phyloP scores from a whole-genome alignment of 2,329 filamentous ascomycete species.

The Teratosphaeria epicoccoides region DNA sequence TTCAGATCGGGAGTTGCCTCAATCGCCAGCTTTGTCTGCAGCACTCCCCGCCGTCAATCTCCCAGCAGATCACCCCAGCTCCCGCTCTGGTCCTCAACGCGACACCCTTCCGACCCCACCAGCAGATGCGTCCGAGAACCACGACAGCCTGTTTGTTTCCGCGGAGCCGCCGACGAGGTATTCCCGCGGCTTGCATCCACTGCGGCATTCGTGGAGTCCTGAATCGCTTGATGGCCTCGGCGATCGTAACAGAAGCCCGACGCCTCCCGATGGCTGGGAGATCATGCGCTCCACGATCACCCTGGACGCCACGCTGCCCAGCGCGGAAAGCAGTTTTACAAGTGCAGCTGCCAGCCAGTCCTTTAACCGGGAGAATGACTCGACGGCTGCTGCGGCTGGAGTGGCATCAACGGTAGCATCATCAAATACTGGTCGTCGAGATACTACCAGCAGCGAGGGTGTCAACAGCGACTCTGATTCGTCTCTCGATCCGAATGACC shows the following conservation, averaged over 20 bases:
- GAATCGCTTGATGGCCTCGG: constrained; percentile 59
- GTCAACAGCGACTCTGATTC: constrained; percentile 33
- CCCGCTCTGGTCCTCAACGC: neutral
- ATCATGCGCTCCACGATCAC: constrained; percentile 69
- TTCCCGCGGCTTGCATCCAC: constrained; percentile 16
- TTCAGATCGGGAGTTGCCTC: neutral
- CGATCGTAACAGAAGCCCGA: constrained; percentile 73
- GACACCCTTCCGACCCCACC: constrained; percentile 7
- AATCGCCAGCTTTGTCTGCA: neutral
- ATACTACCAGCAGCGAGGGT: neutral
- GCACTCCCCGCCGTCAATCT: neutral
- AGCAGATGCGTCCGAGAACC: constrained; percentile 5
- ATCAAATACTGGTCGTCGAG: constrained; percentile 37
- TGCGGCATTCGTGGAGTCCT: constrained; percentile 20
- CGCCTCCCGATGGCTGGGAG: constrained; percentile 61
- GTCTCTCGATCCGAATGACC: constrained; percentile 44
- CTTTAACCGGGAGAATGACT: constrained; percentile 26
- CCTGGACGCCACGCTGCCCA: constrained; percentile 71
- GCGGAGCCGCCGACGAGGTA: constrained; percentile 4
- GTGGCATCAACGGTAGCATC: constrained; percentile 8
- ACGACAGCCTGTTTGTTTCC: constrained; percentile 13
- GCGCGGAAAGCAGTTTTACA: constrained; percentile 70
- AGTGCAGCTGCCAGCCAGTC: constrained; percentile 50
- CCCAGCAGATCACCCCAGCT: neutral
- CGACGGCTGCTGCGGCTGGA: constrained; percentile 26